Base-by-base conservation (phyloP, 352 stramenopile species). In the Phytopythium cucurbitacearum region DNA sequence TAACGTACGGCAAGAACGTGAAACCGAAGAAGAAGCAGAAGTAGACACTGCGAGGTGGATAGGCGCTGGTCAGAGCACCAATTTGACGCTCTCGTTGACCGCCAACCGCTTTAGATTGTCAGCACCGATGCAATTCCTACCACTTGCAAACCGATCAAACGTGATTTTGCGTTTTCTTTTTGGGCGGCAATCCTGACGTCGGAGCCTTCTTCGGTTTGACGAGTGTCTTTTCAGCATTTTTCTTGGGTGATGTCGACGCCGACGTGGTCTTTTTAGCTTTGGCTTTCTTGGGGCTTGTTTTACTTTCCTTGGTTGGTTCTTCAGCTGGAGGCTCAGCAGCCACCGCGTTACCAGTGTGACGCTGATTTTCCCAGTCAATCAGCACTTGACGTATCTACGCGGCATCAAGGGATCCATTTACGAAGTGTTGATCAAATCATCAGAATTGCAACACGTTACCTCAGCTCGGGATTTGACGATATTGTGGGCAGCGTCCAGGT, bases 401-500 rank as follows among this genome's bases (percentile, higher is more conserved):
- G 7, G 8, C 11, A 44, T 45, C 3, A 48, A 35, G 21, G 21
- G 21, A 28, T 28, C 21, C 21, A 28, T 28, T 28, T 28, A 28
- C 2, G 21, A 28, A 28, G 21, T 28, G 21, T 28, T 28, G 21
- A 28, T 28, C 21, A 28, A 45, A 42, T 46, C 8, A 52, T 37
- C 44, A 52, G 1, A 41, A 32, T 47, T 34, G 21, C 2, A 46
- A 5, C 21, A 28, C 21, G 21, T 28, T 28, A 89, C 73, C 69
- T 91, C 81, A 3, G 65, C 70, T 51, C 64, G 64, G 8, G 76
- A 88, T 50, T 87, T 93, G 39, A 95, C 72, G 3, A 97, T 72
- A 48, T 91, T 91, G 9, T 80, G 64, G 5, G 86, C 87, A 3
- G 87, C 86, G 43, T 96, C 89, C 13, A 96, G 52, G 16, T 96